phyloP scores from a whole-genome alignment of 129 eudicot species.

The Deinandra increscens region DNA sequence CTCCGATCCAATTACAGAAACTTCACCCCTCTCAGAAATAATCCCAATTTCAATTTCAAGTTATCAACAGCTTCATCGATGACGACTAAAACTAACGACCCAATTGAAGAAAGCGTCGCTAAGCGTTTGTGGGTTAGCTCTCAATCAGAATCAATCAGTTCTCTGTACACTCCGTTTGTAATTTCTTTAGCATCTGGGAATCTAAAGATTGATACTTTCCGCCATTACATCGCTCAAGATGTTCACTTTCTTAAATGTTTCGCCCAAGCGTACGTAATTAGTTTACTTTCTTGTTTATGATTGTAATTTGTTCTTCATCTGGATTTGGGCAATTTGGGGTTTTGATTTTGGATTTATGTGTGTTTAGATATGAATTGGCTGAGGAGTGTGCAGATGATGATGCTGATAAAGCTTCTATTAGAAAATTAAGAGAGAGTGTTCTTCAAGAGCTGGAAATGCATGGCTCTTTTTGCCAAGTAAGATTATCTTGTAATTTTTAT shows the following conservation, averaged over 20 bases:
- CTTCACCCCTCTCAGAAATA: background rate
- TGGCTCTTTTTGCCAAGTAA: conserved; percentile 62
- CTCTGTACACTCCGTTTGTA: conserved; percentile 40
- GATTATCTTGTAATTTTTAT: background rate
- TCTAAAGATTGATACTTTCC: conserved; percentile 55
- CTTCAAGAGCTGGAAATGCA: conserved; percentile 80
- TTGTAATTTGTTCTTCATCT: background rate
- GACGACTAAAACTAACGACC: conserved; percentile 10
- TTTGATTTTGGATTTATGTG: background rate
- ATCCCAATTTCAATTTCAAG: conserved; percentile 4
- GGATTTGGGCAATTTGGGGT: background rate
- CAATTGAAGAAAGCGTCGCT: conserved; percentile 21
- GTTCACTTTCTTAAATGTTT: conserved; percentile 72
- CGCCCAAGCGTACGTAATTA: conserved; percentile 65
- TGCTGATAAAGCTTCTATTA: conserved; percentile 65
- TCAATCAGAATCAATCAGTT: conserved; percentile 24
- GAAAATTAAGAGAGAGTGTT: conserved; percentile 51
- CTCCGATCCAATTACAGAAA: conserved; percentile 10
- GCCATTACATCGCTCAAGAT: conserved; percentile 81
- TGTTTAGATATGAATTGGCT: conserved; percentile 66
- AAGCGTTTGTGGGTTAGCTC: conserved; percentile 31
- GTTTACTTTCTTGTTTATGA: background rate
- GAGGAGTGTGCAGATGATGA: conserved; percentile 87
- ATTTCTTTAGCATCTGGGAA: conserved; percentile 43
- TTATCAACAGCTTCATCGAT: conserved; percentile 9